Evolutionary conservation across 2,329 filamentous ascomycete species (phyloP).

Genomic region (Pyricularia sp.): DNA sequence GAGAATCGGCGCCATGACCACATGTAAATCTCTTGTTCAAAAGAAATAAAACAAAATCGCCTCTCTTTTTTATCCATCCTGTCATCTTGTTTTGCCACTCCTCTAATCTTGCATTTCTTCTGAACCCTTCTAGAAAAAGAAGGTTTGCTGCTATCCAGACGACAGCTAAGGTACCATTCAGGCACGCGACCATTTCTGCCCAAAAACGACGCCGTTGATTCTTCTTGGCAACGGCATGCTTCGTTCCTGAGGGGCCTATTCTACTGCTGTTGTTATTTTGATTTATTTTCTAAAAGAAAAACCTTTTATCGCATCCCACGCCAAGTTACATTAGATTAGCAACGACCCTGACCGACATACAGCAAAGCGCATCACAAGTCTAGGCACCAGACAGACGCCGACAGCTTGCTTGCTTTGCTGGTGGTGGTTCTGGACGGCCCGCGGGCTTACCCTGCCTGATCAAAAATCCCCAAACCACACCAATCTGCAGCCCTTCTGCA

Average conservation of each 20-base stretch:
- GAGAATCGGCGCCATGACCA: too few species aligned
- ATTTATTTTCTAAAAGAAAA: too few species aligned
- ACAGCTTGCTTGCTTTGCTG: background rate
- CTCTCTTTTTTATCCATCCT: background rate
- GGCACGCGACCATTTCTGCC: background rate
- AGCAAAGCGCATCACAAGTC: background rate
- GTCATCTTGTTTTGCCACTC: background rate
- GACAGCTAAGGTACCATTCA: background rate
- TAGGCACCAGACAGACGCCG: background rate
- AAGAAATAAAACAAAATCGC: background rate
- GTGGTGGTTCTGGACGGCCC: background rate
- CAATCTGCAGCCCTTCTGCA: slow-evolving; percentile 2
- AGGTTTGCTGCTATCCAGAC: background rate
- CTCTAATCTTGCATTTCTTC: background rate
- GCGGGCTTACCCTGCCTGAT: background rate
- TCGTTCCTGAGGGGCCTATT: background rate
- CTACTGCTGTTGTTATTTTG: too few species aligned
- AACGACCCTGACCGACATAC: background rate
- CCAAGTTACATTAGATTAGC: background rate
- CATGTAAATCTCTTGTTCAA: background rate
- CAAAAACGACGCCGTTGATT: background rate
- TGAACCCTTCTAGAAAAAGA: background rate
- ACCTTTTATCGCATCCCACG: background rate
- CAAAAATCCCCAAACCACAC: background rate
- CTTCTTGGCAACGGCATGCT: background rate